Base-by-base conservation (phyloP, 371 early-diverging fungal species). In the Zychaea mexicana region DNA sequence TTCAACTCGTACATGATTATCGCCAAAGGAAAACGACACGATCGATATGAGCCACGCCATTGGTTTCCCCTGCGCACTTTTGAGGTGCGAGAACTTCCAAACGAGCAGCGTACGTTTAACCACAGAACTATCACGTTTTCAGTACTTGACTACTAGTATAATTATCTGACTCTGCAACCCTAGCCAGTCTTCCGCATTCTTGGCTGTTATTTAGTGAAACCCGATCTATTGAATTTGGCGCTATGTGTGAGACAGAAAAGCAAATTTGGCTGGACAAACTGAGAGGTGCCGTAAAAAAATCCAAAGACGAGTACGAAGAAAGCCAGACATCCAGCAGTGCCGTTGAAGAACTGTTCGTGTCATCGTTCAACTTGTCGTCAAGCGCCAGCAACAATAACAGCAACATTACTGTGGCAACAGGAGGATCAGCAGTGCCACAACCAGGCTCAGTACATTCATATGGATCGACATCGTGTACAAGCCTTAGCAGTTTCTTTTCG, bases 11-110 rank as follows among this genome's bases (percentile, higher is more conserved):
- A 84, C 62, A 74, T 87, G 65, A 73, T 87, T 24, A 71, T 87
- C 42, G 82, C 76, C 26, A 83, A 79, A 39, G 76, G 79, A 24
- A 87, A 81, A 62, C 84, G 76, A 24, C 46, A 71, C 12, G 78
- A 75, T 10, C 62, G 64, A 15, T 87, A 83, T 58, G 83, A 85
- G 49, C 80, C 84, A 0, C 76, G 77, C 17, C 76, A 83, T 39
- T 87, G 85, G 84, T 74, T 87, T 36, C 85, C 87, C 6, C 62
- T 87, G 17, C 74, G 85, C 0, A 71, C 76, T 15, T 84, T 84
- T 69, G 79, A 78, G 1, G 56, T 82, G 13, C 69, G 70, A 15
- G 66, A 77, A 53, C 27, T 73, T 22, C 62, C 68, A 10, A 75
- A 72, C 55, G 66, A 68, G 49, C 72, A 69, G 42, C 65, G 76